Evolutionary conservation across 306 rosid species (phyloP).

Genomic region (Quercus bicolor): DNA sequence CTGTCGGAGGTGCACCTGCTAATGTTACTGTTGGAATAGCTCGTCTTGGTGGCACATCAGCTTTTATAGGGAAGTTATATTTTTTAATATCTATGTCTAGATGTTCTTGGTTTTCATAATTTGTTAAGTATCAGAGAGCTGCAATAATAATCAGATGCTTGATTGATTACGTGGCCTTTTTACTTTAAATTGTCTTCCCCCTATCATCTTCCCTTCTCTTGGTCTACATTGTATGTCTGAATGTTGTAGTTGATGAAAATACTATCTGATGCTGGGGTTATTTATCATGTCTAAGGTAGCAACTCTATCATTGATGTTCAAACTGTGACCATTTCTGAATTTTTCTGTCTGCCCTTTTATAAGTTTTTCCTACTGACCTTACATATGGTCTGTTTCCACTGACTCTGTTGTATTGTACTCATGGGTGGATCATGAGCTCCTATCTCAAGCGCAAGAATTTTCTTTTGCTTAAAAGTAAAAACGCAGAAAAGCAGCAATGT

Average conservation of each 20-base stretch:
- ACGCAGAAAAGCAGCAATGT: no score
- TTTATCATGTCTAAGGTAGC: not conserved
- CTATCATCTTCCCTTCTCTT: not conserved
- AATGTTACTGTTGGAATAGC: constrained; percentile 97
- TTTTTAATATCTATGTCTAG: not conserved
- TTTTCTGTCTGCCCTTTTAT: not conserved
- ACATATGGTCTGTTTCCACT: not conserved
- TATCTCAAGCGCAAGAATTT: not conserved
- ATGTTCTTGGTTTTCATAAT: constrained; percentile 12
- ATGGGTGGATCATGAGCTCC: not conserved
- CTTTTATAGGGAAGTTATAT: constrained; percentile 87
- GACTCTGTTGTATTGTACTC: not conserved
- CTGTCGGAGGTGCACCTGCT: constrained; percentile 97
- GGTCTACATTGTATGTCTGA: not conserved
- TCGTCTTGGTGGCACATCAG: constrained; percentile 88
- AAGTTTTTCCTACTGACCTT: not conserved
- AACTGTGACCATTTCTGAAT: not conserved
- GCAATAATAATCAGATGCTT: not conserved
- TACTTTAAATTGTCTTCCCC: not conserved
- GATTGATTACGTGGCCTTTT: not conserved
- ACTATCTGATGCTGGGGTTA: not conserved
- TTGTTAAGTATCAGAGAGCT: not conserved
- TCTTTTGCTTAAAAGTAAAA: not conserved
- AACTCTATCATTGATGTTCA: not conserved
- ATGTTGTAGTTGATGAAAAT: not conserved